These are phyloP conservation scores for Xerocomus minutiporus DNA, from an alignment of 1,284 basidiomycete species.

Conservation along the genomic window DNA sequence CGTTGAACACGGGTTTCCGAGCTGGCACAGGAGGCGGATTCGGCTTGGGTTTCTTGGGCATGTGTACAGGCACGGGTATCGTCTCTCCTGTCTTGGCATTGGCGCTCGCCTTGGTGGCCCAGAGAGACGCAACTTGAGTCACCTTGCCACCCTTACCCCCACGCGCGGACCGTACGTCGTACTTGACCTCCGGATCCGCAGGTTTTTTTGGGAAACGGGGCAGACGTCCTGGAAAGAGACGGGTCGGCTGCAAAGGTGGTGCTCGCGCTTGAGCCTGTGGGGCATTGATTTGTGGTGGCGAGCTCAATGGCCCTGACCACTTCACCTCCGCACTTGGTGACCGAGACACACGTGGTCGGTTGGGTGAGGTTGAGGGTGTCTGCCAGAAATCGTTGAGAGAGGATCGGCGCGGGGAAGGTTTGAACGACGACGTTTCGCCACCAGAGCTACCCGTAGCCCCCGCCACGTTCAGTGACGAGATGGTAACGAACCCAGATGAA, in stretches of 20 bases:
- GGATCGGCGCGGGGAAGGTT: constrained; percentile 20
- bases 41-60: constrained; percentile 11
- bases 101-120: constrained; percentile 48
- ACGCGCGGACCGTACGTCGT: constrained; percentile 71
- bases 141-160: constrained; percentile 76
- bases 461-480: constrained; percentile 44
- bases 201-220: constrained; percentile 35
- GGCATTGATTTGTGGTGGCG: neutral
- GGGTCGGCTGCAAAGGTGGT: neutral
- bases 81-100: constrained; percentile 1
- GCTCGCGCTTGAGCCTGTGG: neutral
- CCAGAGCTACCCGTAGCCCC: neutral
- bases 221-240: constrained; percentile 22
- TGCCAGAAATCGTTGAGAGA: constrained; percentile 24
- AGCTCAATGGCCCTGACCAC: neutral
- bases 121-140: constrained; percentile 66
- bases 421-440: constrained; percentile 5
- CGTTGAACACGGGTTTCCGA: constrained; percentile 14
- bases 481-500: constrained; percentile 68
- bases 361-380: constrained; percentile 3
- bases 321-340: constrained; percentile 15
- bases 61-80: neutral
- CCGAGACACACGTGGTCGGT: constrained; percentile 2
- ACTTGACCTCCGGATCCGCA: constrained; percentile 51
- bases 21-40: constrained; percentile 3